These are phyloP conservation scores for Chaetomium sp. DNA, from an alignment of 2,329 filamentous ascomycete genomes.

Conservation along the genomic window DNA sequence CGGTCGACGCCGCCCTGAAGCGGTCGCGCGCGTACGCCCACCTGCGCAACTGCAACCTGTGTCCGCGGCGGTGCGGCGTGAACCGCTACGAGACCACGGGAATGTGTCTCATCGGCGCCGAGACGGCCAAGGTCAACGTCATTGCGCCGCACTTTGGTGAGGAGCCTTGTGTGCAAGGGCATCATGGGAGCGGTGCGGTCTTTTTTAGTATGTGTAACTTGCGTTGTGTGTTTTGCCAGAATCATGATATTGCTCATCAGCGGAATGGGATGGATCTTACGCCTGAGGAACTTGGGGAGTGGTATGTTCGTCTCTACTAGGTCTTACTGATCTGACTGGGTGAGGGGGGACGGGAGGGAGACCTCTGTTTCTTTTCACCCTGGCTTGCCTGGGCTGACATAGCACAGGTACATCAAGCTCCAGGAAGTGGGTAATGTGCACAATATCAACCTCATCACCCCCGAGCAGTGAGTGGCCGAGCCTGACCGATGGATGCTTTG, in stretches of 20 bases:
- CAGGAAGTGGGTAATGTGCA: conserved; percentile 76
- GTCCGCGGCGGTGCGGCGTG: conserved; percentile 68
- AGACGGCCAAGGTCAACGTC: conserved; percentile 69
- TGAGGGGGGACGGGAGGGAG: too few relatives aligned
- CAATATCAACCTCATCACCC: conserved; percentile 84
- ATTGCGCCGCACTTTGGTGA: conserved; percentile 84
- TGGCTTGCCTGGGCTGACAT: neutral
- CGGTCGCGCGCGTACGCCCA: conserved; percentile 68
- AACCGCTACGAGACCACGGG: conserved; percentile 77
- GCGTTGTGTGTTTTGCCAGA: conserved; percentile 72
- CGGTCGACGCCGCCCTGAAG: conserved; percentile 65
- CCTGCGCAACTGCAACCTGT: conserved; percentile 72
- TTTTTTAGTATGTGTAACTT: conserved; percentile 66
- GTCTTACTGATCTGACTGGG: too few relatives aligned
- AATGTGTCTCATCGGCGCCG: conserved; percentile 67
- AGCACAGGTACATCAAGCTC: conserved; percentile 70
- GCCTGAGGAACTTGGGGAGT: conserved; percentile 64
- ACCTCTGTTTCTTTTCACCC: too few relatives aligned
- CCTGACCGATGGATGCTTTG: neutral
- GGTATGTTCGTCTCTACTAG: neutral
- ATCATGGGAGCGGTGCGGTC: conserved; percentile 71
- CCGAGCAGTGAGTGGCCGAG: conserved; percentile 53
- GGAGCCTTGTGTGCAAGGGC: conserved; percentile 77
- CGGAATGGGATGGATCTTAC: conserved; percentile 74
- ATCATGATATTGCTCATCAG: conserved; percentile 76